phyloP scores from a whole-genome alignment of 768 basidiomycete species.

The Macrolepiota fuliginosa region DNA sequence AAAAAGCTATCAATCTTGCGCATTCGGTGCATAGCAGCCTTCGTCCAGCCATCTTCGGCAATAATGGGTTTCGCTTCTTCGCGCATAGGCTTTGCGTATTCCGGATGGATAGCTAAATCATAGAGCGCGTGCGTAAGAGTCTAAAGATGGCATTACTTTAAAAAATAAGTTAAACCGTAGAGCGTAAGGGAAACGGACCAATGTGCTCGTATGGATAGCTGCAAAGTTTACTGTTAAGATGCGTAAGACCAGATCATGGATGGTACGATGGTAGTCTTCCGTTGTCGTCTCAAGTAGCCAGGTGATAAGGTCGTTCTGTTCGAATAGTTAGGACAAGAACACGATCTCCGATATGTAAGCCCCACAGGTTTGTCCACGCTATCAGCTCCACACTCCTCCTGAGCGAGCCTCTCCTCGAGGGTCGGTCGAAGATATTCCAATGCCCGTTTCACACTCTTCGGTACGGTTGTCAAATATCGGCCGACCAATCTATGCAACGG shows the following conservation, averaged over 20 bases:
- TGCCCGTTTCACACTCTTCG: constrained; percentile 11
- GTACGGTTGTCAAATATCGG: constrained; percentile 14
- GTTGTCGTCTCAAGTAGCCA: constrained; percentile 26
- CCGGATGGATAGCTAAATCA: constrained; percentile 32
- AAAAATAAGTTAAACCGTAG: background rate
- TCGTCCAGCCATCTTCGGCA: constrained; percentile 32
- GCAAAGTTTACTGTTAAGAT: constrained; percentile 38
- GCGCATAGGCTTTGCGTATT: constrained; percentile 31
- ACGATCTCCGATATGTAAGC: background rate
- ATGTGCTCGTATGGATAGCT: constrained; percentile 39
- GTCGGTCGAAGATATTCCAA: constrained; percentile 15
- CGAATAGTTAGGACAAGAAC: background rate
- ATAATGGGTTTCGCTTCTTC: constrained; percentile 40
- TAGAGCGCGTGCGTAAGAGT: constrained; percentile 32
- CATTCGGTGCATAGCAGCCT: constrained; percentile 34
- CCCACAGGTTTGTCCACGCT: constrained; percentile 15
- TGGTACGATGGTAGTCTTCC: constrained; percentile 22
- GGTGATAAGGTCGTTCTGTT: constrained; percentile 19
- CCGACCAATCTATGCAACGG: constrained; percentile 10
- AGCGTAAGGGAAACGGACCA: constrained; percentile 21
- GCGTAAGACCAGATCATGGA: constrained; percentile 21
- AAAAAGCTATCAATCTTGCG: constrained; percentile 45
- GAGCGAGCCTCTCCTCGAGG: constrained; percentile 13
- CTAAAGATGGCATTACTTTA: constrained; percentile 18
- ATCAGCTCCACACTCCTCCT: constrained; percentile 13